Percentiles rank a stretch among this genome's conserved stretches.
Conservation (phyloP, 1,284 basidiomycete species). For the Cryptococcus sp. region DNA sequence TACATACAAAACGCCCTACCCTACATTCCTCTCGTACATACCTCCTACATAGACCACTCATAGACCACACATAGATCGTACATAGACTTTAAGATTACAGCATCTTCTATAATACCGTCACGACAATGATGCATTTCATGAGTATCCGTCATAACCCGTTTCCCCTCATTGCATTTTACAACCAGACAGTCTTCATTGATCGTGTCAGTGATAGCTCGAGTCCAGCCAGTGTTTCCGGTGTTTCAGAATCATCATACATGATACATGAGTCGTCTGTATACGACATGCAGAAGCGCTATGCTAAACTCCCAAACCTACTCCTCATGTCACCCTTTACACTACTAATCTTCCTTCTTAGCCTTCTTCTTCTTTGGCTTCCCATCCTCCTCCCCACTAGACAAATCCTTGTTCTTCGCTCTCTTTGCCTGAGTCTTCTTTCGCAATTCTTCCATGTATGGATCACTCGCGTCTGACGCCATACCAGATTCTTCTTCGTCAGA, state of each 20-base stretch:
- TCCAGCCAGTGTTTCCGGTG: too few species aligned
- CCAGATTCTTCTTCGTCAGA: conserved; percentile 60
- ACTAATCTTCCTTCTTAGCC: conserved; percentile 34
- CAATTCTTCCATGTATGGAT: conserved; percentile 69
- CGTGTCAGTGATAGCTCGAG: too few species aligned
- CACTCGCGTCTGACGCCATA: conserved; percentile 56
- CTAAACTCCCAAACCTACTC: too few species aligned
- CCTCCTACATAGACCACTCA: conserved; percentile 5
- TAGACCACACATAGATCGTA: too few species aligned
- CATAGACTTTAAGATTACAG: too few species aligned
- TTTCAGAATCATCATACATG: too few species aligned
- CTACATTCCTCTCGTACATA: not conserved
- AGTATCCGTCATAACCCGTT: not conserved
- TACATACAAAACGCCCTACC: not conserved
- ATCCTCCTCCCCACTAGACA: conserved; percentile 26
- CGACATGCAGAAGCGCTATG: too few species aligned
- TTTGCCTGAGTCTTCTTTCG: conserved; percentile 60
- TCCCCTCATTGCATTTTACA: not conserved
- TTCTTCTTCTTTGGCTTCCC: conserved; percentile 48
- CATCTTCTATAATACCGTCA: conserved; percentile 1
- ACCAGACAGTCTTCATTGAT: too few species aligned
- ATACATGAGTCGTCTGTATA: too few species aligned
- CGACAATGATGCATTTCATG: conserved; percentile 1
- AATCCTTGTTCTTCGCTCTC: conserved; percentile 52
- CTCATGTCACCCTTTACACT: not conserved